These are phyloP conservation scores for Silene conica DNA, from an alignment of 148 eudicot genomes.

Conservation along the genomic window DNA sequence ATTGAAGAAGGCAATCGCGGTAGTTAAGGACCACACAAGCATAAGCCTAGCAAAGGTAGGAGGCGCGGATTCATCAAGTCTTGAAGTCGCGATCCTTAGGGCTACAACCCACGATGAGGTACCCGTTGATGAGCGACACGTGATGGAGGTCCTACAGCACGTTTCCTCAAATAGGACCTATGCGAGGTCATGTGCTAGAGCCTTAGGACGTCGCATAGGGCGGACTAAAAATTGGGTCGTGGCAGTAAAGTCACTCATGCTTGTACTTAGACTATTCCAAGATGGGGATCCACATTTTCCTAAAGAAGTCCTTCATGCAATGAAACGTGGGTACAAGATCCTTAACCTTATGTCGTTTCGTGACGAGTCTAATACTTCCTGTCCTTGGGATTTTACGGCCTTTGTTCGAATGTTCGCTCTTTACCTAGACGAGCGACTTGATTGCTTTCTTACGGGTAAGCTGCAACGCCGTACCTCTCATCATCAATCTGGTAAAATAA, in stretches of 20 bases:
- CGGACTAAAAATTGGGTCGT: conserved; percentile 82
- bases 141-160: conserved; percentile 35
- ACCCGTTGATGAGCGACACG: conserved; percentile 52
- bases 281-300: conserved; percentile 96
- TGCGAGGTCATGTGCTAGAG: conserved; percentile 68
- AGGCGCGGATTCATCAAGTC: conserved; percentile 37
- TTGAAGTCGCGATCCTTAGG: conserved; percentile 68
- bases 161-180: conserved; percentile 53
- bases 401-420: conserved; percentile 68
- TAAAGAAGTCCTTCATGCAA: conserved; percentile 73
- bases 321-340: conserved; percentile 74
- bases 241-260: conserved; percentile 65
- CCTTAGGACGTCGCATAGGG: conserved; percentile 72
- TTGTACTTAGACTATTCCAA: conserved; percentile 70
- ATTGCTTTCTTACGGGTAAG: conserved; percentile 86
- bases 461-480: conserved; percentile 45
- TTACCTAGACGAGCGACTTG: conserved; percentile 77
- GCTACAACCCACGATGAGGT: conserved; percentile 74
- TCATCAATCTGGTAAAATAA: background rate
- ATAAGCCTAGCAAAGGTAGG: conserved; percentile 76
- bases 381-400: conserved; percentile 85
- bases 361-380: conserved; percentile 51
- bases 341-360: conserved; percentile 66
- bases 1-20: conserved; percentile 67
- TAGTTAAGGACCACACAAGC: conserved; percentile 89